Evolutionary conservation across 2,329 filamentous ascomycete species (phyloP).

Genomic region (Monosporascus sp.): DNA sequence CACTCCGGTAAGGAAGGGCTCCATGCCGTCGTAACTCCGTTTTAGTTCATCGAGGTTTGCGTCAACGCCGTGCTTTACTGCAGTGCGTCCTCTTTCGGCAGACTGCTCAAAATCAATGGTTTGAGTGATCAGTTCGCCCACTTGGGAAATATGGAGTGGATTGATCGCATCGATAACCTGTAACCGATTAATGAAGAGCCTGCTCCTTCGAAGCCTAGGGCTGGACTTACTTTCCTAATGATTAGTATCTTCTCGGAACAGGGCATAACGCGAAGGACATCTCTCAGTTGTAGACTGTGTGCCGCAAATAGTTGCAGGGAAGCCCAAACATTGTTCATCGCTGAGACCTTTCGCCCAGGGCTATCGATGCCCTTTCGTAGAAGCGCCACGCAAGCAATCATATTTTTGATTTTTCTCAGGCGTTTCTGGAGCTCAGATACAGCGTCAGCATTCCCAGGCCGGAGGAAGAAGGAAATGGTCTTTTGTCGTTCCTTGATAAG

Average conservation of each 20-base stretch:
- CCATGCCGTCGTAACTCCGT: constrained; percentile 70
- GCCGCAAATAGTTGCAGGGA: constrained; percentile 67
- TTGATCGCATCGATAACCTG: constrained; percentile 46
- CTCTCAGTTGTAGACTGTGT: constrained; percentile 63
- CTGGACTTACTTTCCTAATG: constrained; percentile 42
- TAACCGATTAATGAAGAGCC: constrained; percentile 1
- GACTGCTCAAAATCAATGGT: constrained; percentile 79
- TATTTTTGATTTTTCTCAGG: constrained; percentile 70
- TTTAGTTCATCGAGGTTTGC: constrained; percentile 72
- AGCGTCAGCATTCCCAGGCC: constrained; percentile 58
- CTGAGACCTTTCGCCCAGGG: constrained; percentile 41
- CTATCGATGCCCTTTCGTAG: constrained; percentile 72
- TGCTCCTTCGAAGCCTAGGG: not conserved
- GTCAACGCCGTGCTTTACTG: constrained; percentile 69
- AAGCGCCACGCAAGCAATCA: constrained; percentile 62
- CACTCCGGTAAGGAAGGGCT: constrained; percentile 64
- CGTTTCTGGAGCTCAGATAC: constrained; percentile 53
- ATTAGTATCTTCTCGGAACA: constrained; percentile 49
- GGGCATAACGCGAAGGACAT: constrained; percentile 53
- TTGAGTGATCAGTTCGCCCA: constrained; percentile 67
- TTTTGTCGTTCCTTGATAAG: constrained; percentile 68
- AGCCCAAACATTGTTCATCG: constrained; percentile 67
- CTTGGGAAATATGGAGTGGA: constrained; percentile 46
- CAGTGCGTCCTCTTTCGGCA: constrained; percentile 62
- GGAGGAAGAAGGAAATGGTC: constrained; percentile 62